Evolutionary conservation across 495 filamentous ascomycete species (phyloP).

Genomic region (Parathielavia hyrcaniae): DNA sequence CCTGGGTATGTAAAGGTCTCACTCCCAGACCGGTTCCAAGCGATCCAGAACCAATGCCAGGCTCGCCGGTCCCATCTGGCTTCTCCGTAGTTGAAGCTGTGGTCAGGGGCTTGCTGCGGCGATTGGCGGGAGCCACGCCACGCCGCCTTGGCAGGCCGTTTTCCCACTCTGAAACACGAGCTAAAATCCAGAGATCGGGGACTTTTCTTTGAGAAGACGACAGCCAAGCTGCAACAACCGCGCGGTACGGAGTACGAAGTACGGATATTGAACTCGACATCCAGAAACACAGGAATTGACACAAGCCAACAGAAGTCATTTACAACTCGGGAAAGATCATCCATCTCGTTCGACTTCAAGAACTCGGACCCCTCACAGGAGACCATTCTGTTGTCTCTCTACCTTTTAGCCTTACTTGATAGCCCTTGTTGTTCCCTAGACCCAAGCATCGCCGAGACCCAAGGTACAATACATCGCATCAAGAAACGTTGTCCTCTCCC

Average conservation of each 20-base stretch:
- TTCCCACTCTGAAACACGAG: constrained; percentile 17
- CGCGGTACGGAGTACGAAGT: no score
- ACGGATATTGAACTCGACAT: no score
- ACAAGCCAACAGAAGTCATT: no score
- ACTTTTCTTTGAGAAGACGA: background rate
- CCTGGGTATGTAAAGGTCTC: constrained; percentile 5
- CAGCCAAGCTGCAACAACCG: background rate
- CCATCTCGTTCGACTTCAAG: no score
- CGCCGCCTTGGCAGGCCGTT: constrained; percentile 7
- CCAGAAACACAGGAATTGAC: no score
- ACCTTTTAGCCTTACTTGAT: background rate
- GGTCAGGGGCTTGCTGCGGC: constrained; percentile 10
- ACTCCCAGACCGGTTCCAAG: background rate
- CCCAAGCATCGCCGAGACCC: no score
- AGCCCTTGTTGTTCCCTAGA: no score
- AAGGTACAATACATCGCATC: background rate
- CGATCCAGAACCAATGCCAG: constrained; percentile 6
- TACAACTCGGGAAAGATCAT: no score
- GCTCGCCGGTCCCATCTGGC: background rate
- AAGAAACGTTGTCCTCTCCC: no score
- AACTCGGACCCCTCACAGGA: no score
- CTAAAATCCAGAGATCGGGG: background rate
- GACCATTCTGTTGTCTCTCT: no score
- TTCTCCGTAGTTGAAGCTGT: background rate
- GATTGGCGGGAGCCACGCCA: constrained; percentile 15